These are phyloP conservation scores for Podospora sp. DNA, from an alignment of 495 filamentous ascomycete species.

Conservation along the genomic window DNA sequence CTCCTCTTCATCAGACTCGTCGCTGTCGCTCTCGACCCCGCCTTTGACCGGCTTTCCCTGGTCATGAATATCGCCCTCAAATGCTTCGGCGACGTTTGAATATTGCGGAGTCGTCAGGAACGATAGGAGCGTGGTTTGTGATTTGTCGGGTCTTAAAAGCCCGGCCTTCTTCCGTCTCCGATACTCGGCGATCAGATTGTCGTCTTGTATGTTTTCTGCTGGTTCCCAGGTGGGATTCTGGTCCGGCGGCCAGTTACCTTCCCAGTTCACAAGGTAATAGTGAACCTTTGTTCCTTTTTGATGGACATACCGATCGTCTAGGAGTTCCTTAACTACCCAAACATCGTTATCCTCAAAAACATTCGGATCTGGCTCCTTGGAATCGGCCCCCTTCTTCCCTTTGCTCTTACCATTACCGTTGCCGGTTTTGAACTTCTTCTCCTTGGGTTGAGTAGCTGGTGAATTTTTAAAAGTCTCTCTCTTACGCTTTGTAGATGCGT, in stretches of 20 bases:
- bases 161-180: slow-evolving; percentile 32
- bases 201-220: slow-evolving; percentile 40
- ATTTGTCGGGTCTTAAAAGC: slow-evolving; percentile 21
- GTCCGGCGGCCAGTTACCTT: slow-evolving; percentile 49
- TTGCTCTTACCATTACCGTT: slow-evolving; percentile 3
- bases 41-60: neutral
- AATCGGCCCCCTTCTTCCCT: neutral
- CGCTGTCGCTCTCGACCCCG: slow-evolving; percentile 11
- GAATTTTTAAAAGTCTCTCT: slow-evolving; percentile 7
- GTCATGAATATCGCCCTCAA: slow-evolving; percentile 37
- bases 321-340: slow-evolving; percentile 44
- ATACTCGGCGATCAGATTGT: slow-evolving; percentile 36
- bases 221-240: slow-evolving; percentile 55
- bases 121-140: slow-evolving; percentile 18
- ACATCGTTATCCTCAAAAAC: slow-evolving; percentile 15
- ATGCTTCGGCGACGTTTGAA: slow-evolving; percentile 45
- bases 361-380: neutral
- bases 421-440: neutral
- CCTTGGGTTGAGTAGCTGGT: neutral
- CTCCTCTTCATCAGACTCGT: slow-evolving; percentile 22
- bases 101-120: slow-evolving; percentile 34
- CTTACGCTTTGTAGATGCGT: slow-evolving; percentile 1
- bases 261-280: slow-evolving; percentile 50
- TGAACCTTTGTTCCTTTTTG: slow-evolving; percentile 31
- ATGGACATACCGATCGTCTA: slow-evolving; percentile 35